Conservation (phyloP, 2,329 filamentous ascomycete species). For the Coniochaeta sp. region DNA sequence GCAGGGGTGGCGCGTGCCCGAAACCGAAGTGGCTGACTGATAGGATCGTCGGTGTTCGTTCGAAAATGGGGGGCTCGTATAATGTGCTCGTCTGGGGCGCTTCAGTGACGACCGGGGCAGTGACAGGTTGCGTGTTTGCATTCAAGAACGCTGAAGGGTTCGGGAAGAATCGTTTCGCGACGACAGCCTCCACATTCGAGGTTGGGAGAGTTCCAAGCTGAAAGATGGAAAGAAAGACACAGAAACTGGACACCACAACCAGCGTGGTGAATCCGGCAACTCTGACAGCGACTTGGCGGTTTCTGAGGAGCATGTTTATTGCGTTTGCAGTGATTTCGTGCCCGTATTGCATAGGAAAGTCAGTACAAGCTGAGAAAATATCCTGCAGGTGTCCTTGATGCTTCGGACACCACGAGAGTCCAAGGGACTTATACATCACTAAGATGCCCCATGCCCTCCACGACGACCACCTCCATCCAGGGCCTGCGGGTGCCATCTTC, state of each 20-base stretch:
- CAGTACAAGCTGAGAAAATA: too few relatives aligned
- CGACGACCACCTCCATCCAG: not conserved
- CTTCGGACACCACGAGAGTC: too few relatives aligned
- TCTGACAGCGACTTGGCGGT: not conserved
- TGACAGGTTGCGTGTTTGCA: not conserved
- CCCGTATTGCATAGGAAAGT: not conserved
- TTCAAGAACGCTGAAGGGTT: not conserved
- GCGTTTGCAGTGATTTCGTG: not conserved
- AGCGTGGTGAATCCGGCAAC: not conserved
- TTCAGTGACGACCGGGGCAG: too few relatives aligned
- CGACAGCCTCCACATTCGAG: not conserved
- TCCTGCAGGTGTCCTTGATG: too few relatives aligned
- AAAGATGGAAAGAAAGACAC: not conserved
- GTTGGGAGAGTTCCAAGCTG: not conserved
- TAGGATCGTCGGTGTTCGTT: too few relatives aligned
- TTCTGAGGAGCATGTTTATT: not conserved
- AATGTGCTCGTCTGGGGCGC: too few relatives aligned
- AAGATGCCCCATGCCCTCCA: not conserved
- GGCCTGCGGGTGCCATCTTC: not conserved
- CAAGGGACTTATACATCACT: not conserved
- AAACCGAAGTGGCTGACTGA: not conserved
- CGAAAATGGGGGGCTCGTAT: not conserved
- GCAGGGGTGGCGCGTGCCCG: not conserved
- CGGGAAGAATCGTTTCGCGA: not conserved
- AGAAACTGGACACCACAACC: not conserved